Base-by-base conservation (phyloP, 371 early-diverging fungal species). In the Mucor irregularis region DNA sequence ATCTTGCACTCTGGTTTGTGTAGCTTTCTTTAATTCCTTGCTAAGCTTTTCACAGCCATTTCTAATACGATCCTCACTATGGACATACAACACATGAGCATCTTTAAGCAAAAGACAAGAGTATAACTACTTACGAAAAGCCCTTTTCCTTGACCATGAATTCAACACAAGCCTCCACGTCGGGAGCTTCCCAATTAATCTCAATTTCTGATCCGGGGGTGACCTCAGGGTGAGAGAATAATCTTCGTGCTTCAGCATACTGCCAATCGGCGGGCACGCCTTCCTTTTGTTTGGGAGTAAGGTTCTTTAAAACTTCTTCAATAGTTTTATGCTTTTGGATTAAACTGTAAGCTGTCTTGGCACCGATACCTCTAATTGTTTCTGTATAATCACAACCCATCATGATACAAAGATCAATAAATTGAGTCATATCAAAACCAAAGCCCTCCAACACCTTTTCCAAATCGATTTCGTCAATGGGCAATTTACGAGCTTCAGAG, bases 381-480 rank as follows among this genome's bases (percentile, higher is more conserved):
- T 96, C 94, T 48, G 94, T 95, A 78, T 99, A 99, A 79, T 99
- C 99, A 80, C 99, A 99, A 31, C 99, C 99, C 35, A 99, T 79
- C 44, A 99, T 71, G 53, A 99, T 99, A 80, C 99, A 99, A 38
- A 99, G 71, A 69, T 99, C 99, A 19, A 99, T 91, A 70, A 99
- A 99, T 90, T 92, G 84, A 0, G 84, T 82, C 78, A 83, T 80
- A 5, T 74, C 81, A 55, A 98, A 71, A 0, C 78, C 90, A 26
- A 99, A 76, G 0, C 96, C 98, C 40, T 85, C 86, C 56, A 99
- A 78, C 14, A 90, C 91, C 58, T 88, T 90, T 11, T 87, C 81
- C 11, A 97, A 71, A 48, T 89, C 83, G 39, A 99, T 88, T 73
- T 99, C 99, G 33, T 81, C 82, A 62, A 99, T 95, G 8, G 96